Percentiles rank a stretch among this genome's conserved stretches.
Conservation (phyloP, 306 rosid species). For the Lagenaria siceraria region DNA sequence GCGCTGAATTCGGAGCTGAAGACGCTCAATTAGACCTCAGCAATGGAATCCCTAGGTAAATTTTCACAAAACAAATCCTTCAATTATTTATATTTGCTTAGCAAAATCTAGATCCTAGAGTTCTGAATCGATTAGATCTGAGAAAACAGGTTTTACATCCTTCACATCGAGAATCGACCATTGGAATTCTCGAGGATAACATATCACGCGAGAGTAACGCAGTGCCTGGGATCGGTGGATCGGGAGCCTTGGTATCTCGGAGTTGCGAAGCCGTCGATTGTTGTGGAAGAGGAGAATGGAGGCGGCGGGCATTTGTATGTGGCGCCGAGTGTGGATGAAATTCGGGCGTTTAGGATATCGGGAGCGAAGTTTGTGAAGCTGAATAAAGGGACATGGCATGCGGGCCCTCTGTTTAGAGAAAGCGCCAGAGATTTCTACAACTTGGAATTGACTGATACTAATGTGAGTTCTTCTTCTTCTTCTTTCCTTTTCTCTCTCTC, state of each 20-base stretch:
- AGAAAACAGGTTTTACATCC: slow-evolving; percentile 48
- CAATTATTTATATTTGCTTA: not conserved
- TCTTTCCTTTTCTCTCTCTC: not conserved
- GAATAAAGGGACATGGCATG: slow-evolving; percentile 84
- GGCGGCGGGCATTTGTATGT: slow-evolving; percentile 45
- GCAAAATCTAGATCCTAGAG: too few species aligned
- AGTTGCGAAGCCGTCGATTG: slow-evolving; percentile 64
- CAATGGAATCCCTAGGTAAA: slow-evolving; percentile 70
- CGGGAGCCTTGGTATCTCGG: slow-evolving; percentile 78
- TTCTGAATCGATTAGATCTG: not conserved
- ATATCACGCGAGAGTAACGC: slow-evolving; percentile 81
- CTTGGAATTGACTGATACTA: slow-evolving; percentile 56
- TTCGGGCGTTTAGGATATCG: slow-evolving; percentile 48
- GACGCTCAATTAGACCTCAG: slow-evolving; percentile 80
- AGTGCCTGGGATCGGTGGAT: slow-evolving; percentile 77
- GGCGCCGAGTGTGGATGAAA: slow-evolving; percentile 52
- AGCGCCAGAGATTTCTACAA: slow-evolving; percentile 53
- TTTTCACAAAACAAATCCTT: too few species aligned
- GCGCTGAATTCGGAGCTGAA: slow-evolving; percentile 36
- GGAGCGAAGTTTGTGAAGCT: slow-evolving; percentile 77
- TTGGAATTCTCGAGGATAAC: slow-evolving; percentile 46
- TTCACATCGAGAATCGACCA: slow-evolving; percentile 45
- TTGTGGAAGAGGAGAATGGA: slow-evolving; percentile 8
- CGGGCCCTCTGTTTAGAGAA: slow-evolving; percentile 69
- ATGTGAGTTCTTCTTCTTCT: too few species aligned